Evolutionary conservation across 2,329 filamentous ascomycete species (phyloP), one percentile per base, ranked within the genome.

Genomic region (Fusarium pseudocircinatum): DNA sequence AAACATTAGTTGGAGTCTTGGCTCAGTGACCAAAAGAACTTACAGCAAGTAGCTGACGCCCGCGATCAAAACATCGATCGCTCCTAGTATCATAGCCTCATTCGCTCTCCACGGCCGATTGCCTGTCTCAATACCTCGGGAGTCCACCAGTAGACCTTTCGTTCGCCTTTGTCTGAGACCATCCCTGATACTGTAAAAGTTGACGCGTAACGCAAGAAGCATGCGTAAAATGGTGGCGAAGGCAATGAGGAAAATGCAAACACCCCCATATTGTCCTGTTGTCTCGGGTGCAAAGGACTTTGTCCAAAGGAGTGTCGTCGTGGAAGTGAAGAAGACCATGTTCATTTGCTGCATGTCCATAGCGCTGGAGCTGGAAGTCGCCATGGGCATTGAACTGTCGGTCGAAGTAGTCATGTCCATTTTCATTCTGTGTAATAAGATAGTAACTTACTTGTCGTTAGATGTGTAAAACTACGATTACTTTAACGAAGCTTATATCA

Each of bases 261-360:
- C 30, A 20, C 56, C 56, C 1, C 24, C 26, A 12, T 59, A 59
- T 13, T 59, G 56, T 9, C 56, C 56, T 1, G 26, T 59, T 18
- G 56, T 59, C 12, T 14, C n/a, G 24, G 56, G 56, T 2, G 30
- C 34, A 2, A 59, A 59, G 2, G 56, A 30, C 18, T 37, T 59
- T 20, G 56, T 37, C 56, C 56, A 59, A 1, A 59, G 42, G 7
- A 46, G 30, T 12, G 56, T 59, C 1, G 24, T 39, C 4, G 42
- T 16, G 1, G 56, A 59, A n/a, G 11, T 50, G 11, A 59, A 59
- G 26, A 59, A 59, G 18, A 50, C 42, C 56, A 59, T 59, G 7
- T 50, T 50, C 56, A 59, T 59, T 37, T 59, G 56, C 34, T 59
- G 20, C 56, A 59, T 59, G 1, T 28, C 40, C 54, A 59, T 58